phyloP scores from a whole-genome alignment of 1,139 yeast genomes.

The Hemisphaericaspora xylofermentans region DNA sequence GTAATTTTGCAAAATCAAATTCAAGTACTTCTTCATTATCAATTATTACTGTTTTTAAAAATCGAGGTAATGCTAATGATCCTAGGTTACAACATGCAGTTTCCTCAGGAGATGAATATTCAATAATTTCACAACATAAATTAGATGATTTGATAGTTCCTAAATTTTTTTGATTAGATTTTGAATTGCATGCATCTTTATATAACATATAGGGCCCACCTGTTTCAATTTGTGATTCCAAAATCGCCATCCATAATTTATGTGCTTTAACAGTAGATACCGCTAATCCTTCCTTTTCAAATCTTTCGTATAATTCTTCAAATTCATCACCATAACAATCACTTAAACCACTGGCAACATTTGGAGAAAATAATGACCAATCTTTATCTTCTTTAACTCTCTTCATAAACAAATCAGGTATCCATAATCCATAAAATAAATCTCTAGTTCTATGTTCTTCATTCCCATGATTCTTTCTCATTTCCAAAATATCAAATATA shows the following conservation, averaged over 20 bases:
- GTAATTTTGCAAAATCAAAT: slow-evolving; percentile 71
- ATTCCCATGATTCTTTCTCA: slow-evolving; percentile 57
- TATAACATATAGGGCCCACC: slow-evolving; percentile 60
- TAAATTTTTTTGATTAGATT: slow-evolving; percentile 55
- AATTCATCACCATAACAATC: slow-evolving; percentile 54
- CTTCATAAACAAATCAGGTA: slow-evolving; percentile 59
- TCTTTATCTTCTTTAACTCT: slow-evolving; percentile 47
- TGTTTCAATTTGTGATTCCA: slow-evolving; percentile 58
- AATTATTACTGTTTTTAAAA: slow-evolving; percentile 26
- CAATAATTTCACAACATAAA: slow-evolving; percentile 58
- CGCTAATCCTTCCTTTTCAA: slow-evolving; percentile 45
- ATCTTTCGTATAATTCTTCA: slow-evolving; percentile 40
- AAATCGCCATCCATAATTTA: slow-evolving; percentile 51
- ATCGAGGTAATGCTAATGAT: slow-evolving; percentile 52
- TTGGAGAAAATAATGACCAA: slow-evolving; percentile 59
- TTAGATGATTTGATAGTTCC: slow-evolving; percentile 59
- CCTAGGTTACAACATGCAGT: slow-evolving; percentile 60
- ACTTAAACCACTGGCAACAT: slow-evolving; percentile 50
- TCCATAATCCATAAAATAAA: slow-evolving; percentile 58
- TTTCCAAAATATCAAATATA: slow-evolving; percentile 50
- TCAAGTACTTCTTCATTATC: slow-evolving; percentile 41
- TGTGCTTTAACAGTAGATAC: slow-evolving; percentile 46
- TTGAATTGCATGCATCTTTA: slow-evolving; percentile 55
- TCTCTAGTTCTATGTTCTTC: slow-evolving; percentile 59
- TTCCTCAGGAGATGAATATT: slow-evolving; percentile 54